Conservation (phyloP, 345 rosid genomes). For the Raphanus raphanistrum region DNA sequence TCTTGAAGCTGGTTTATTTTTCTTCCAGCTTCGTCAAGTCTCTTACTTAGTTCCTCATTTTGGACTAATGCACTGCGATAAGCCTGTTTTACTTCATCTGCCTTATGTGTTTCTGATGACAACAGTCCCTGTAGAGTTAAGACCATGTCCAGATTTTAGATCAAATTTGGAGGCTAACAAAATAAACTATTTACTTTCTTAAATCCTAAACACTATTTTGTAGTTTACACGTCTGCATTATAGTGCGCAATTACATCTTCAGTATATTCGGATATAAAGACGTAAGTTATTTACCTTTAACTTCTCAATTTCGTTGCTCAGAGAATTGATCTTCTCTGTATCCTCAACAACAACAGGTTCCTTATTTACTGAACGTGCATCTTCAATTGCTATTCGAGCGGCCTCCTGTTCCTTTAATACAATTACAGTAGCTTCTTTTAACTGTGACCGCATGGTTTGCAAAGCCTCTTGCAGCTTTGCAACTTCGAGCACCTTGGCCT, state of each 20-base stretch:
- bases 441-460: conserved; percentile 56
- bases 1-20: conserved; percentile 76
- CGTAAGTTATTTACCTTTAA: conserved; percentile 57
- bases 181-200: conserved; percentile 5
- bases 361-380: conserved; percentile 69
- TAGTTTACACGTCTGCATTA: not conserved
- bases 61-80: conserved; percentile 47
- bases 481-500: conserved; percentile 78
- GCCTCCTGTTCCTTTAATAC: conserved; percentile 80
- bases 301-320: conserved; percentile 66
- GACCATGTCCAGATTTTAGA: conserved; percentile 17
- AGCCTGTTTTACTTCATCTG: conserved; percentile 69
- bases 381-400: conserved; percentile 77
- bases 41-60: conserved; percentile 60
- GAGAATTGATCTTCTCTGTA: conserved; percentile 63
- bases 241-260: conserved; percentile 7
- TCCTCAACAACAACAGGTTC: conserved; percentile 85
- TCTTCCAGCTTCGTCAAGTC: conserved; percentile 66
- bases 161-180: conserved; percentile 14
- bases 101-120: conserved; percentile 54
- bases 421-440: conserved; percentile 62
- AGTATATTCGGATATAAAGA: conserved; percentile 7
- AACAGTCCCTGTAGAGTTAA: conserved; percentile 49
- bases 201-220: conserved; percentile 6
- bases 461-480: conserved; percentile 70